Evolutionary conservation across 192 early-diverging fungal species (phyloP).

Genomic region (Umbelopsis sp.): DNA sequence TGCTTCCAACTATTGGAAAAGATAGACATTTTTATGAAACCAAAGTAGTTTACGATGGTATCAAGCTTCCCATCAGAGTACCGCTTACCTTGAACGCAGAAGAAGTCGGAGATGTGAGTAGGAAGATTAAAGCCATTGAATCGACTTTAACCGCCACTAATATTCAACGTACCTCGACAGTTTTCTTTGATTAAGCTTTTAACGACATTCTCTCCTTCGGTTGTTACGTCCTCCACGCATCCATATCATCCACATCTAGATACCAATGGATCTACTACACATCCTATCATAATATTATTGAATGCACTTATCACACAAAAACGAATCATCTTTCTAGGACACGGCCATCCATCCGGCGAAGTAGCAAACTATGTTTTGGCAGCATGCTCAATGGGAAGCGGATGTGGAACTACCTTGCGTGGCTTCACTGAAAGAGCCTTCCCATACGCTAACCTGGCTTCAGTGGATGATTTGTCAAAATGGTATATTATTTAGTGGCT

Average conservation of each 20-base stretch:
- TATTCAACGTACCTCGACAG: constrained; percentile 31
- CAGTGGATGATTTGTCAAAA: constrained; percentile 82
- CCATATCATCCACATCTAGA: constrained; percentile 90
- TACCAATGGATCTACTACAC: constrained; percentile 78
- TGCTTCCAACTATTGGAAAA: constrained; percentile 61
- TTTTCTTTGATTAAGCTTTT: constrained; percentile 85
- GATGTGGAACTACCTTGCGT: constrained; percentile 83
- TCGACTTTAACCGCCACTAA: neutral
- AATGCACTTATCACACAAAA: constrained; percentile 94
- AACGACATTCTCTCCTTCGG: constrained; percentile 69
- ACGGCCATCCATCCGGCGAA: constrained; percentile 88
- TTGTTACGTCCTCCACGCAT: constrained; percentile 44
- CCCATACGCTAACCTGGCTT: constrained; percentile 87
- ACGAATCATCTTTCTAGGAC: constrained; percentile 88
- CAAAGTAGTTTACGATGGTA: constrained; percentile 79
- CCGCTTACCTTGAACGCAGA: constrained; percentile 85
- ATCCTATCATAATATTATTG: constrained; percentile 84
- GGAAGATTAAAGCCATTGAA: neutral
- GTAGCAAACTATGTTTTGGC: constrained; percentile 92
- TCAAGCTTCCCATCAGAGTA: constrained; percentile 86
- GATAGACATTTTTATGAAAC: constrained; percentile 91
- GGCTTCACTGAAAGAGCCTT: constrained; percentile 90
- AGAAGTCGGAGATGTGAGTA: constrained; percentile 88
- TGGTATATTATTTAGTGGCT: constrained; percentile 51
- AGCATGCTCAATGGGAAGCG: constrained; percentile 86